Conservation (phyloP, 176 grass and related monocot species). For the Carex parvula region DNA sequence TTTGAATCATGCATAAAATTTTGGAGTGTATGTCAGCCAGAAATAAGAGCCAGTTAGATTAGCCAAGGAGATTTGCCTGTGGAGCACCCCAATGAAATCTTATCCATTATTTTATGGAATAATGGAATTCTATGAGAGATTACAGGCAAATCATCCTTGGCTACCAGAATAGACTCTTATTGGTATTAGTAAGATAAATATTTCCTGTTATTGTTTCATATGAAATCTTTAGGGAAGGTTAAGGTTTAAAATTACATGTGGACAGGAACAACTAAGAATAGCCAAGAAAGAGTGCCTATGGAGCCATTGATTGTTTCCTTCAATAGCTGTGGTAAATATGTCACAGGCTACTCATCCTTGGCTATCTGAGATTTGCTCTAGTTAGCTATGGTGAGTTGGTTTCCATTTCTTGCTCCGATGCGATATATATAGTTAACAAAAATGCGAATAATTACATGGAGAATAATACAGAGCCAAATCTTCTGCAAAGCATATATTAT, state of each 20-base stretch:
- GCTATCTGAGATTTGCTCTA: background rate
- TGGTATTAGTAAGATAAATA: background rate
- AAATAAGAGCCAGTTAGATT: background rate
- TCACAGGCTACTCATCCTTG: slow-evolving; percentile 15
- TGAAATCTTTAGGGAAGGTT: background rate
- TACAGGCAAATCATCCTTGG: slow-evolving; percentile 1
- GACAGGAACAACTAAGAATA: background rate
- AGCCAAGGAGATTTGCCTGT: background rate
- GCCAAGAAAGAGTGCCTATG: background rate
- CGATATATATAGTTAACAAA: background rate
- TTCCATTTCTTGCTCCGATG: background rate
- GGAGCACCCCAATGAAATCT: background rate
- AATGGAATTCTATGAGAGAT: background rate
- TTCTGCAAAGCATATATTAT: slow-evolving; percentile 16
- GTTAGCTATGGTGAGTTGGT: background rate
- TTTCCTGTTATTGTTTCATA: background rate
- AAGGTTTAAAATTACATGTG: background rate
- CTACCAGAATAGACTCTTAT: background rate
- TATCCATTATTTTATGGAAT: background rate
- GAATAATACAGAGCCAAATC: background rate
- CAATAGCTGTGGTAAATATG: background rate
- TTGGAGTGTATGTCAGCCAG: background rate
- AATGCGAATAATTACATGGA: background rate
- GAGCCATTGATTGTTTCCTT: background rate
- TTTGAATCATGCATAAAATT: background rate